phyloP scores from a whole-genome alignment of 2,329 filamentous ascomycete genomes.

The Balansia obtecta region DNA sequence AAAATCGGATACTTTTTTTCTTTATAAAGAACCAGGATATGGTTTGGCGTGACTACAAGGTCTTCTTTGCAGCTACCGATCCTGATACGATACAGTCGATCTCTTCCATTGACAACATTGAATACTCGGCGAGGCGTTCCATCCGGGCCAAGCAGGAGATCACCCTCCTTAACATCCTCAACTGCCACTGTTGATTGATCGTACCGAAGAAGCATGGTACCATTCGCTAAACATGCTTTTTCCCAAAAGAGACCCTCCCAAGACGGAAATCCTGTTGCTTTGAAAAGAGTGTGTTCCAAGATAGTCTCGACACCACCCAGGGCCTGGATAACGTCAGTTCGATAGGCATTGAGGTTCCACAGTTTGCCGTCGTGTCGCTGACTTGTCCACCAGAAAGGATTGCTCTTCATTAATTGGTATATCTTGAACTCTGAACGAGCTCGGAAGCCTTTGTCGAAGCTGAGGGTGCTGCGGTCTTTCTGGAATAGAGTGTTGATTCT shows the following conservation, averaged over 20 bases:
- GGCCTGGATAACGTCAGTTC: constrained; percentile 94
- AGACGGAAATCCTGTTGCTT: constrained; percentile 88
- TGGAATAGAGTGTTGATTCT: constrained; percentile 99
- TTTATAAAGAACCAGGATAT: constrained; percentile 32
- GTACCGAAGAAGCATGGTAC: constrained; percentile 30
- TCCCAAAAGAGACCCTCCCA: constrained; percentile 98
- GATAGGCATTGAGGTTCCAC: constrained; percentile 92
- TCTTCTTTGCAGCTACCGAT: constrained; percentile 29
- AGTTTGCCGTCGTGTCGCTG: constrained; percentile 94
- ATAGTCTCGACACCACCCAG: constrained; percentile 96
- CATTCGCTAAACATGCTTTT: constrained; percentile 31
- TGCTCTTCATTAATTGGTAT: constrained; percentile 98
- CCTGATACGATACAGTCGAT: constrained; percentile 35
- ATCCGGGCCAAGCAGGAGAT: constrained; percentile 35
- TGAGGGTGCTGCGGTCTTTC: constrained; percentile 91
- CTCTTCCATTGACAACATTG: constrained; percentile 34
- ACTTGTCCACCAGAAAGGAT: constrained; percentile 99
- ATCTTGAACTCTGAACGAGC: constrained; percentile 94
- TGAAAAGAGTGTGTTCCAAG: constrained; percentile 91
- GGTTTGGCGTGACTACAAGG: constrained; percentile 35
- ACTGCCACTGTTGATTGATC: constrained; percentile 31
- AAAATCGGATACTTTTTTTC: constrained; percentile 12
- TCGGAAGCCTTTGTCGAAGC: constrained; percentile 97
- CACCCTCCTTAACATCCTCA: constrained; percentile 35
- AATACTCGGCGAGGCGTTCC: constrained; percentile 33